These are phyloP conservation scores for Yarrowia galli DNA, from an alignment of 1,139 yeast genomes.

Conservation along the genomic window DNA sequence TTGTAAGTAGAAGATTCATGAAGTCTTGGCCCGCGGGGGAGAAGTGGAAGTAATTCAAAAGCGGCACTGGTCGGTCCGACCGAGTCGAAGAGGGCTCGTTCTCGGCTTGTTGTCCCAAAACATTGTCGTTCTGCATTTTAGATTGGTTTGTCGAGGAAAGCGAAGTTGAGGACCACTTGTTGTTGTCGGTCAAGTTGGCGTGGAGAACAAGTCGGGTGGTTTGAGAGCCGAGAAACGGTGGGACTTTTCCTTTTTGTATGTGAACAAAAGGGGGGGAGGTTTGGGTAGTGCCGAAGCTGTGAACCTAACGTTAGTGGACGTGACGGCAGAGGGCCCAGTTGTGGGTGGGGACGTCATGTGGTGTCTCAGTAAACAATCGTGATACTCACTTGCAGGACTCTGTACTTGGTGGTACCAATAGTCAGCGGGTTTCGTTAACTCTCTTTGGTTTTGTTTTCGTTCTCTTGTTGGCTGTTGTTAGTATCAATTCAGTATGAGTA, in stretches of 20 bases:
- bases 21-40: slow-evolving; percentile 72
- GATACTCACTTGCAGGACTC: no score
- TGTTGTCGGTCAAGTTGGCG: slow-evolving; percentile 12
- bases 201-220: slow-evolving; percentile 21
- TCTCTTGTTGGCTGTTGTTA: no score
- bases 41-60: slow-evolving; percentile 70
- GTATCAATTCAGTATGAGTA: no score
- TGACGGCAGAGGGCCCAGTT: no score
- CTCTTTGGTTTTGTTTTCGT: no score
- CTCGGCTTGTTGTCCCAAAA: slow-evolving; percentile 32
- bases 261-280: no score
- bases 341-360: no score
- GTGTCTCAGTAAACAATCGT: no score
- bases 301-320: no score
- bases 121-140: slow-evolving; percentile 33
- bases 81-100: slow-evolving; percentile 30
- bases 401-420: no score
- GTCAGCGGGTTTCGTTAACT: no score
- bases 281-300: no score
- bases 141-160: neutral
- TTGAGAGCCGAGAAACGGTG: neutral
- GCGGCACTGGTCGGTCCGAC: slow-evolving; percentile 57
- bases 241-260: slow-evolving; percentile 16
- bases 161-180: neutral
- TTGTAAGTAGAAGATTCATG: slow-evolving; percentile 70